These are phyloP conservation scores for Zymoseptoria tritici DNA, from an alignment of 2,329 filamentous ascomycete species.

Conservation along the genomic window DNA sequence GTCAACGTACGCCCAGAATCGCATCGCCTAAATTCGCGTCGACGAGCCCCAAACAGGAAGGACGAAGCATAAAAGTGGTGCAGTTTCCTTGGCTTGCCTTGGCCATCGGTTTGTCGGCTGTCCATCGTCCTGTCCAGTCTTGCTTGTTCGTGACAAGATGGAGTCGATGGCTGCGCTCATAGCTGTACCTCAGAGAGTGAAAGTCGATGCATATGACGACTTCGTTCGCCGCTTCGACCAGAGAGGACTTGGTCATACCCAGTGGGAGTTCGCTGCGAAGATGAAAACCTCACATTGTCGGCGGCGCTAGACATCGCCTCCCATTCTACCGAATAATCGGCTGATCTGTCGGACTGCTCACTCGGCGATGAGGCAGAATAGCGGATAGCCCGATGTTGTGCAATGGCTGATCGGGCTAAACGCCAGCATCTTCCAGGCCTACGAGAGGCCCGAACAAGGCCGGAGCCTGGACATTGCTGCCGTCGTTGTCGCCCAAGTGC, in stretches of 20 bases:
- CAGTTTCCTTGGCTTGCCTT: neutral
- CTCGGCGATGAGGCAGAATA: no score
- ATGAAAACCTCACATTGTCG: neutral
- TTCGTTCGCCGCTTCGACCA: no score
- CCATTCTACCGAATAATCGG: neutral
- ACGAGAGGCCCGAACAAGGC: no score
- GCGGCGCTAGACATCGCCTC: neutral
- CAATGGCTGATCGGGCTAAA: no score
- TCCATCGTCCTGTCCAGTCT: no score
- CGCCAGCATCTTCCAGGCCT: no score
- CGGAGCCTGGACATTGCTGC: neutral
- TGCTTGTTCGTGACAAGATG: neutral
- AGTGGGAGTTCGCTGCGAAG: neutral
- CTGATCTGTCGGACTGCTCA: neutral
- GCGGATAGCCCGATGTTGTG: no score
- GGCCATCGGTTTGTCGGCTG: no score
- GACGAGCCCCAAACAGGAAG: neutral
- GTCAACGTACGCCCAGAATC: neutral
- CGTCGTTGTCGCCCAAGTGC: neutral
- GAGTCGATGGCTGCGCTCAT: neutral
- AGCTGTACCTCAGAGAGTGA: no score
- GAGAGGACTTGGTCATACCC: neutral
- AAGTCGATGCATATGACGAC: neutral
- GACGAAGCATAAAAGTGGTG: neutral
- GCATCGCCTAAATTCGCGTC: neutral